Evolutionary conservation across 148 eudicot genomes (phyloP), one percentile per base, ranked within the genome.

Genomic region (Vaccinium macrocarpon): DNA sequence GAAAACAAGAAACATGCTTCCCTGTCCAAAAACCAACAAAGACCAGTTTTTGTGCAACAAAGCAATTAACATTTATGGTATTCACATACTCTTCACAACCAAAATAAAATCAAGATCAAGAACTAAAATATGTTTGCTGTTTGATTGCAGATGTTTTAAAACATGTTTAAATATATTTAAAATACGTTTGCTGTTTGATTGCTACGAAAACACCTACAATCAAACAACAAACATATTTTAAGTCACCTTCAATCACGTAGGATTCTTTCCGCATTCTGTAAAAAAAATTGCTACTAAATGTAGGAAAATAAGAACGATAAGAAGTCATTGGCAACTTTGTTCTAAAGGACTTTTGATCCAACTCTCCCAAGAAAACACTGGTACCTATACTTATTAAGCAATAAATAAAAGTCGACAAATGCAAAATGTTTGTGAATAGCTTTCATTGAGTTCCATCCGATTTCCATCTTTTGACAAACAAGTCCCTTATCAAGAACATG

Each of bases 1-100:
- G 55, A 68, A 68, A 12, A 29, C 38, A 68, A 68, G 16, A 68
- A 68, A 27, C 73, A 68, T 68, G 73, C 29, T 68, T 68, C 29
- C 29, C 73, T 68, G 29, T 38, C 73, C 38, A 29, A 68, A 68
- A 68, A 12, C 27, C 72, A 66, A 10, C 35, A 66, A 68, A 27
- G 15, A 68, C 73, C 73, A 68, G 5, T 68, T 66, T 66, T 23
- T 68, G 38, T 68, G 73, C 35, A 68, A 68, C 73, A 68, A 68
- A 68, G 73, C 73, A 68, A 68, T 25, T 4, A 25, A 1, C 35
- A 68, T 13, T 12, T 68, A 68, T 68, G 35, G 73, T 62, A 62
- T 23, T 62, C 16, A 68, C 73, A 68, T 68, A 25, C 23, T 68
- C 27, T 68, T 68, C 27, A 12, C 73, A 11, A 68, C 73, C 38